Percentiles rank a stretch among this genome's conserved stretches.
Conservation (phyloP, 106 monocot species). For the Amphibolis antarctica region DNA sequence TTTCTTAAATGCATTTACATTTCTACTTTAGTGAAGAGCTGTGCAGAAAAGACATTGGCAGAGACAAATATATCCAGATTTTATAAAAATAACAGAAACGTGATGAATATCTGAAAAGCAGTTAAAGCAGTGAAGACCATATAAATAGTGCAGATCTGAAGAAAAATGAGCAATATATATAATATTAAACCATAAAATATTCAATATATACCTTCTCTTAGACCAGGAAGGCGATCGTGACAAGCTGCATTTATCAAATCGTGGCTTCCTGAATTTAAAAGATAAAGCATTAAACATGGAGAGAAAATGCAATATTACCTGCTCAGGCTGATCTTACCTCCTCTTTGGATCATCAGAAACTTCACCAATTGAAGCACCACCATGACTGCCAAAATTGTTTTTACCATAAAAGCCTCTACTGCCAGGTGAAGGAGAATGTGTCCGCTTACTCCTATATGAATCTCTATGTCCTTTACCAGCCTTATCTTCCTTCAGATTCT, state of each 20-base stretch:
- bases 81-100: too few relatives aligned
- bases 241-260: neutral
- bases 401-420: neutral
- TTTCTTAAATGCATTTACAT: too few relatives aligned
- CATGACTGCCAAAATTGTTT: slow-evolving; percentile 3
- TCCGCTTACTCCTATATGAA: slow-evolving; percentile 7
- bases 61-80: too few relatives aligned
- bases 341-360: slow-evolving; percentile 7
- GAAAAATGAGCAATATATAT: neutral
- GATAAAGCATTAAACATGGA: neutral
- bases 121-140: too few relatives aligned
- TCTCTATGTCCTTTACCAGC: slow-evolving; percentile 3
- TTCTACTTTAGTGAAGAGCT: too few relatives aligned
- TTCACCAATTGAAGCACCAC: slow-evolving; percentile 14
- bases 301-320: neutral
- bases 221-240: slow-evolving; percentile 7
- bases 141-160: too few relatives aligned
- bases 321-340: slow-evolving; percentile 4
- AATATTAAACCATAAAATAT: neutral
- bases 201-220: slow-evolving; percentile 1
- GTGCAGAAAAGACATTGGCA: too few relatives aligned
- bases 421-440: slow-evolving; percentile 15
- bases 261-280: neutral
- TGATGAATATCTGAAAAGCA: too few relatives aligned
- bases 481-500: slow-evolving; percentile 9